Evolutionary conservation across 768 basidiomycete species (phyloP), one percentile per base, ranked within the genome.

Genomic region (Candolleomyces aberdarensis): DNA sequence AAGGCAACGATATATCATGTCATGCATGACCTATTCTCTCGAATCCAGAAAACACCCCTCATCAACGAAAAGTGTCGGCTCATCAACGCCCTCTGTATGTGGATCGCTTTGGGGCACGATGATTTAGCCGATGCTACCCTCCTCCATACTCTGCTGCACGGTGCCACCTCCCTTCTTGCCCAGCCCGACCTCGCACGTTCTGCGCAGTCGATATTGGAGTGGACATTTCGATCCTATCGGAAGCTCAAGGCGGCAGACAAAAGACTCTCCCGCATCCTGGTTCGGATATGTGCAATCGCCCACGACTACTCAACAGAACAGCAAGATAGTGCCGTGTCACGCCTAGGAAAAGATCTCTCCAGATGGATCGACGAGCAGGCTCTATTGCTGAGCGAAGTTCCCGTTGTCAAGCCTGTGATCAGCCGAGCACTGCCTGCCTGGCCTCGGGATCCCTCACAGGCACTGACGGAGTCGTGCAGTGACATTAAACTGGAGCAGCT

Each of bases 61-160:
- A 82, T 96, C 62, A 91, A 92, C 70, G 93, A 96, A 69, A 92
- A 96, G 69, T 72, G 86, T 44, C 85, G 96, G 13, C 75, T 88
- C 31, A 68, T 95, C 44, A 88, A 92, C 58, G 83, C 85, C 1
- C 74, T 96, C 49, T 85, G 84, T 29, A 72, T 98, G 31, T 88
- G 92, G 81, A 79, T 94, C 49, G 80, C 94, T 3, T 79, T 83
- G 44, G 82, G 85, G 60, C 71, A 77, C 49, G 69, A 78, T 29
- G 79, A 83, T 49, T 87, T 92, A 68, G 71, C 75, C 17, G 81
- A 90, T 53, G 65, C 76, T 0, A 82, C 82, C 1, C 75, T 96
- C 9, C 79, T 96, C 40, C 83, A 88, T 58, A 77, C 85, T 1
- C 75, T 97, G 48, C 79, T 88, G 49, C 85, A 87, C 46, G 88